Evolutionary conservation across 2,329 filamentous ascomycete genomes (phyloP), one percentile per base, ranked within the genome.

Genomic region (Beauveria sp.): DNA sequence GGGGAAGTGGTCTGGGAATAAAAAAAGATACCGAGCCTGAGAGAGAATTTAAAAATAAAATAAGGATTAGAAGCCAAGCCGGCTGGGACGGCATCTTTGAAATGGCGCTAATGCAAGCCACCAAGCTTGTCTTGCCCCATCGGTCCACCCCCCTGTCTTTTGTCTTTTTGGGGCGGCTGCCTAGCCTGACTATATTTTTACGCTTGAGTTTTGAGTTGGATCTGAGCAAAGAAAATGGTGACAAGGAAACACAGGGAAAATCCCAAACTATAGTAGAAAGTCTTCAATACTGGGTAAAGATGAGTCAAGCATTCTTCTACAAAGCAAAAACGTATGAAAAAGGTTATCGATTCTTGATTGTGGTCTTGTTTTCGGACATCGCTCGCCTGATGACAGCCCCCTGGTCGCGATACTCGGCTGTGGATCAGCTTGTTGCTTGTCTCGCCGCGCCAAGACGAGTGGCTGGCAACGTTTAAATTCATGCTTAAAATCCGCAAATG

Each of bases 381-480:
- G 46, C 28, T 58, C 63, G 28, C 16, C 46, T 50, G 47, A 43
- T 45, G 30, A 18, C 5, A 10, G 16, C 38, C 18, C 34, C 3
- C 38, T 5, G 10, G 24, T 20, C 9, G 26, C 38, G 49, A 60
- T 60, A 51, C 56, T 58, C 49, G 58, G 47, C 47, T 18, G 58
- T 55, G 51, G 58, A 55, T 42, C 50, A 34, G 26, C 49, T 38
- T 14, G n/a, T 45, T 42, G 28, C 40, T 20, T 49, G 58, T 60
- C 50, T 54, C 43, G 58, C 67, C 65, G 67, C 72, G 75, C 75
- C 75, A 78, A 78, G 75, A 66, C 67, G 57, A 71, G 72, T 76
- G 74, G 74, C 75, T 75, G 73, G 72, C 73, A 77, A 78, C 75
- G 76, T 75, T 78, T 78, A 78, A 78, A 78, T 77, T 77, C 75